Conservation (phyloP, 2,329 filamentous ascomycete genomes). For the Aureobasidium melanogenum region DNA sequence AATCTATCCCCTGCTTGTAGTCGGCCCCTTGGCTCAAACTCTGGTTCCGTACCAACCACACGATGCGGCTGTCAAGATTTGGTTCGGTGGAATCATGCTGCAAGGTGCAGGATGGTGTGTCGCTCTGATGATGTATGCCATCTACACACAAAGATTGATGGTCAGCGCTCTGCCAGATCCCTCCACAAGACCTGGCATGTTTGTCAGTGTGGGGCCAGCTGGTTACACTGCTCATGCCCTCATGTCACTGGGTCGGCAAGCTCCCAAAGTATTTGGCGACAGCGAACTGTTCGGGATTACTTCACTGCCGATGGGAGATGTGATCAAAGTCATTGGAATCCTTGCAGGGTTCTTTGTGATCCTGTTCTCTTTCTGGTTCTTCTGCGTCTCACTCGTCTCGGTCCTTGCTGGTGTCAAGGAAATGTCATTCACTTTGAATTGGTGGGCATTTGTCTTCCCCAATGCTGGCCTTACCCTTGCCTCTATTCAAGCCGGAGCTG, state of each 20-base stretch:
- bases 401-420: conserved; percentile 30
- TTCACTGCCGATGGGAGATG: conserved; percentile 26
- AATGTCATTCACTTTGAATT: conserved; percentile 43
- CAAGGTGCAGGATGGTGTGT: conserved; percentile 40
- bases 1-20: conserved; percentile 28
- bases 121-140: conserved; percentile 35
- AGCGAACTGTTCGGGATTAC: conserved; percentile 26
- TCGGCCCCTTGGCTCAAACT: conserved; percentile 30
- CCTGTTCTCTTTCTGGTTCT: conserved; percentile 44
- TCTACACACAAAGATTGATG: conserved; percentile 35
- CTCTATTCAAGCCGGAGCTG: conserved; percentile 48
- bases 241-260: conserved; percentile 38
- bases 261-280: conserved; percentile 26
- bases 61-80: conserved; percentile 29
- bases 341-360: conserved; percentile 38
- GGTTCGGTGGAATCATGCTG: conserved; percentile 34
- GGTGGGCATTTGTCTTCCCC: conserved; percentile 60
- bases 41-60: conserved; percentile 27
- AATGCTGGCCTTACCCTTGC: conserved; percentile 56
- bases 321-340: conserved; percentile 34
- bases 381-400: conserved; percentile 33
- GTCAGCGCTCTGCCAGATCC: conserved; percentile 34
- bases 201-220: conserved; percentile 42
- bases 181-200: conserved; percentile 40
- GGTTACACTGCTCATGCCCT: conserved; percentile 37